Conservation (phyloP, 1,284 basidiomycete genomes). For the Hortiboletus rubellus region DNA sequence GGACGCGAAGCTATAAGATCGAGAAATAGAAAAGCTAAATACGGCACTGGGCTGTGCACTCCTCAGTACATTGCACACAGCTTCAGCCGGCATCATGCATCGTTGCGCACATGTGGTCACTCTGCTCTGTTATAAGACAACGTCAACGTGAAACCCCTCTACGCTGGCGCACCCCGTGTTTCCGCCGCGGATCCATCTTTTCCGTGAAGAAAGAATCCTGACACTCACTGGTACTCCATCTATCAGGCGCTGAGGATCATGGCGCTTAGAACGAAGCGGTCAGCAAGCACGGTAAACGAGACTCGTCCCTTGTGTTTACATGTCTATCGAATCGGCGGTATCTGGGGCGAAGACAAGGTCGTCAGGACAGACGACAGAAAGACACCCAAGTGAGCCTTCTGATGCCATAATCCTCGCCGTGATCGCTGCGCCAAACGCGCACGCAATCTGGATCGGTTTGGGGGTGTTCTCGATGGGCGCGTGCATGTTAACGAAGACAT, state of each 20-base stretch:
- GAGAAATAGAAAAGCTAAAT: background rate
- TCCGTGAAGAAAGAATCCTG: background rate
- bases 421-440: background rate
- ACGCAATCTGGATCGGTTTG: background rate
- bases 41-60: background rate
- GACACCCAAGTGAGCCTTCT: slow-evolving; percentile 26
- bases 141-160: background rate
- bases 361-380: slow-evolving; percentile 27
- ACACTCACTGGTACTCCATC: background rate
- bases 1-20: background rate
- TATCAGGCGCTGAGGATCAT: background rate
- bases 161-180: background rate
- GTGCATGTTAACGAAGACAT: background rate
- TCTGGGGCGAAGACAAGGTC: slow-evolving; percentile 33
- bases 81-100: no score
- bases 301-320: slow-evolving; percentile 23
- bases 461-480: no score
- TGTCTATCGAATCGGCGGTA: slow-evolving; percentile 30
- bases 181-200: background rate
- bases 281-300: background rate
- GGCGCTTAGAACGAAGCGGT: background rate
- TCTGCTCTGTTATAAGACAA: slow-evolving; percentile 6
- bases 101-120: background rate
- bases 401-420: background rate
- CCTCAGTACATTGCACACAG: no score